phyloP scores from a whole-genome alignment of 257 asterid species.

The Echium plantagineum region DNA sequence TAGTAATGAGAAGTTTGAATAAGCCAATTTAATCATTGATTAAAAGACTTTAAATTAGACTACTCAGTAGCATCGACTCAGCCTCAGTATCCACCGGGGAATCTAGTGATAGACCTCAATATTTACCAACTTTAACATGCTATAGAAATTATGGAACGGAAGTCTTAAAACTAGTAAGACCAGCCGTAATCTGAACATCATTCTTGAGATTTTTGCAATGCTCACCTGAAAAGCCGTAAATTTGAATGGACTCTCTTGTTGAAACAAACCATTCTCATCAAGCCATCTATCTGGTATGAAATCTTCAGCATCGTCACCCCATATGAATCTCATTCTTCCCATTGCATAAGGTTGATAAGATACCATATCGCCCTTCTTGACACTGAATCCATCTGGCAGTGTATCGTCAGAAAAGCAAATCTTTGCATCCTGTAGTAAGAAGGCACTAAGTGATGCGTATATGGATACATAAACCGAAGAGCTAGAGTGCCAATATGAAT shows the following conservation, averaged over 20 bases:
- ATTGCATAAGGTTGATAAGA: slow-evolving; percentile 48
- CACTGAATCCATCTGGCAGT: slow-evolving; percentile 34
- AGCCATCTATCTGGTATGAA: slow-evolving; percentile 57
- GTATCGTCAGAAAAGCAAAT: slow-evolving; percentile 36
- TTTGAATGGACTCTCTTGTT: slow-evolving; percentile 37
- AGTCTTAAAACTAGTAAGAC: too few relatives aligned
- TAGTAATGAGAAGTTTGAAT: too few relatives aligned
- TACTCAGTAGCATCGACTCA: too few relatives aligned
- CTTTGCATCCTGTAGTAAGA: slow-evolving; percentile 28
- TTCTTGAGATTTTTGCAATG: background rate
- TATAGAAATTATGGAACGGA: too few relatives aligned
- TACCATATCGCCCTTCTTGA: slow-evolving; percentile 36
- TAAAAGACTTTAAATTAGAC: too few relatives aligned
- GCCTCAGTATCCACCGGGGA: too few relatives aligned
- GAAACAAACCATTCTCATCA: slow-evolving; percentile 32
- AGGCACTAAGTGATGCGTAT: background rate
- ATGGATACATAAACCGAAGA: background rate
- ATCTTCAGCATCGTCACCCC: slow-evolving; percentile 45
- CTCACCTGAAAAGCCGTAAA: slow-evolving; percentile 55
- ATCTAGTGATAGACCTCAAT: too few relatives aligned
- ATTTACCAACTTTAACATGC: too few relatives aligned
- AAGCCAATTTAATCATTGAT: too few relatives aligned
- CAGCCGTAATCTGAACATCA: background rate
- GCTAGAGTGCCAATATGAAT: background rate
- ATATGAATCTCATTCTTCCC: slow-evolving; percentile 49